phyloP scores from a whole-genome alignment of 1,284 basidiomycete genomes.

The Athelia sp. region DNA sequence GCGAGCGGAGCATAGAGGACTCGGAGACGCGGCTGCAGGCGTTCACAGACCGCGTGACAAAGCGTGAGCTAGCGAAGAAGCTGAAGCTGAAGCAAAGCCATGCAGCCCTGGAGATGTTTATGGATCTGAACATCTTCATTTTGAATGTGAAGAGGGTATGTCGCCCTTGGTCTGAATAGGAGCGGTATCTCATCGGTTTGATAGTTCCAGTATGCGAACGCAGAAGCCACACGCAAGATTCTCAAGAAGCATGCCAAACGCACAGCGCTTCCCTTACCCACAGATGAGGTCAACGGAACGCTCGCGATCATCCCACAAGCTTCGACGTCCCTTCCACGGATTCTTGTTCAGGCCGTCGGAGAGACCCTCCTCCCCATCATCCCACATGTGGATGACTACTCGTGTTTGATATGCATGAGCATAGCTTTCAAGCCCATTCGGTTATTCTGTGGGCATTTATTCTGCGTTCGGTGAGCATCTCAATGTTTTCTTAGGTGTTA shows the following conservation, averaged over 20 bases:
- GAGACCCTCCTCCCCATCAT: constrained; percentile 82
- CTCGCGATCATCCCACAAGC: constrained; percentile 17
- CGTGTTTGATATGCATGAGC: constrained; percentile 74
- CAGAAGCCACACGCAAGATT: constrained; percentile 87
- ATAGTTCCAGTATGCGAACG: constrained; percentile 80
- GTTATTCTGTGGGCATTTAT: constrained; percentile 83
- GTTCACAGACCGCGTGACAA: constrained; percentile 69
- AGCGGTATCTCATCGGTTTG: neutral
- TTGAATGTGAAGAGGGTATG: constrained; percentile 80
- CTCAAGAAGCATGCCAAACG: constrained; percentile 95
- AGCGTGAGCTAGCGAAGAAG: constrained; percentile 51
- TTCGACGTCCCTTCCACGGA: constrained; percentile 61
- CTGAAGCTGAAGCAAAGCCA: constrained; percentile 62
- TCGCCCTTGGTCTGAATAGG: too few species aligned
- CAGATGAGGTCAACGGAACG: neutral
- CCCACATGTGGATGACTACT: constrained; percentile 78
- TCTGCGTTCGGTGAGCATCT: constrained; percentile 87
- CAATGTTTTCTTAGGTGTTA: too few species aligned
- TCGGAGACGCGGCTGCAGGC: constrained; percentile 66
- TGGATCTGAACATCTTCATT: constrained; percentile 78
- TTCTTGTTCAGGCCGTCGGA: constrained; percentile 83
- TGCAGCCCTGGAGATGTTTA: constrained; percentile 72
- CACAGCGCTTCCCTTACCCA: constrained; percentile 57
- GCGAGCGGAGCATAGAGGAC: constrained; percentile 73
- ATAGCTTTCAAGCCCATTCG: constrained; percentile 90